Base-by-base conservation (phyloP, 352 stramenopile species). In the Globisporangium orthogonon region DNA sequence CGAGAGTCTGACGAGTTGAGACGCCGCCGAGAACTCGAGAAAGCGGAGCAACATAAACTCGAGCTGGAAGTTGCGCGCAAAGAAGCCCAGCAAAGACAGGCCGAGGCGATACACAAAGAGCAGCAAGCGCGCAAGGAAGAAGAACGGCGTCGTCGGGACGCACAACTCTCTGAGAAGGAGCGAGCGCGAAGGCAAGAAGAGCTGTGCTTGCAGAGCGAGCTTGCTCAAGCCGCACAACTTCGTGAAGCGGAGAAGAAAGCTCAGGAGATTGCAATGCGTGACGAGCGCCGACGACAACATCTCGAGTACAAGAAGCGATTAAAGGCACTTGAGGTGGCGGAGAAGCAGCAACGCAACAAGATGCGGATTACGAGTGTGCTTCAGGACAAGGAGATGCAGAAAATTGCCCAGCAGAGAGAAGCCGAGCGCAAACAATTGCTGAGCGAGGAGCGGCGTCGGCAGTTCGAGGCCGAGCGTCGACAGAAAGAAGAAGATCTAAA, bases 321-420 rank as follows among this genome's bases (percentile, higher is more conserved):
- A 14, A 87, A 78, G 49, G 73, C 74, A 0, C 52, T 61, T 2
- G 73, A 83, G 37, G 54, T 85, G 33, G 54, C 65, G 0, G 70
- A 87, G 6, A 91, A 87, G 54, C 80, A 90, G 50, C 63, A 78
- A 29, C 73, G 69, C 30, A 91, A 89, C 65, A 78, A 86, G 23
- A 74, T 83, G 51, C 73, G 79, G 6, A 83, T 91, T 46, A 69
- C 66, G 11, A 74, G 63, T 50, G 80, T 91, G 14, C 49, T 91
- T 17, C 56, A 78, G 47, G 79, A 91, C 51, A 84, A 79, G 31
- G 82, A 84, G 39, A 18, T 73, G 11, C 72, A 86, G 48, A 67
- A 69, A 0, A 60, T 71, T 11, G 48, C 69, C 29, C 83, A 87
- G 44, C 55, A 81, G 5, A 54, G 82, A 18, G 78, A 78, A 40